A percentile compares a stretch with the other conserved stretches of the same genome.
phyloP scores from a whole-genome alignment of 1,284 basidiomycete species.

The Farysia itapuensis region DNA sequence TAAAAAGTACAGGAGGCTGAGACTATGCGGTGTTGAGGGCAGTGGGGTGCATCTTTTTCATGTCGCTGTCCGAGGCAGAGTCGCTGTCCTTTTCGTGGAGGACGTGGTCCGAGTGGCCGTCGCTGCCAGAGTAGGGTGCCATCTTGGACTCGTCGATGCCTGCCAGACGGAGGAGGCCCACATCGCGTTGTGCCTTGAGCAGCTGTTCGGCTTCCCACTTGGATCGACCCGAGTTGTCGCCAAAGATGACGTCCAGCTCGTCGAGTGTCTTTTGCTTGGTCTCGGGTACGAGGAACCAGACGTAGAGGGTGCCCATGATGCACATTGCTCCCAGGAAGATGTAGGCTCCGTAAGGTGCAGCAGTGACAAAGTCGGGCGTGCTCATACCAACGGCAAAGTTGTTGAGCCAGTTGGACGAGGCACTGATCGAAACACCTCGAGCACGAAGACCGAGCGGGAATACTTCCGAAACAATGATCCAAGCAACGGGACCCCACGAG shows the following conservation, averaged over 20 bases:
- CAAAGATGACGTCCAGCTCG: constrained; percentile 64
- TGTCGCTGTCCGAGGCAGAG: constrained; percentile 4
- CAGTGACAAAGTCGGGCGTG: constrained; percentile 31
- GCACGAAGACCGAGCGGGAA: constrained; percentile 83
- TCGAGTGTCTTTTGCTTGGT: constrained; percentile 75
- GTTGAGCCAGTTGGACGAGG: constrained; percentile 79
- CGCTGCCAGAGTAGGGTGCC: constrained; percentile 1
- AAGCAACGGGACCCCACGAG: constrained; percentile 73
- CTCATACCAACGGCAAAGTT: constrained; percentile 66
- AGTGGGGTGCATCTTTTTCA: too few relatives aligned
- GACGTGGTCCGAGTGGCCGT: constrained; percentile 19
- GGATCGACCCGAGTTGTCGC: constrained; percentile 38
- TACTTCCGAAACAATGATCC: constrained; percentile 79
- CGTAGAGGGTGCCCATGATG: constrained; percentile 66
- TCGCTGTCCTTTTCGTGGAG: constrained; percentile 23
- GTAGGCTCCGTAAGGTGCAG: constrained; percentile 66
- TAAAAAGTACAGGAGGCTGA: too few relatives aligned
- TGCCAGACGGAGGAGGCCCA: constrained; percentile 35
- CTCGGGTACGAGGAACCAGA: constrained; percentile 69
- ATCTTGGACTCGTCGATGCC: constrained; percentile 33
- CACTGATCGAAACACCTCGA: constrained; percentile 79
- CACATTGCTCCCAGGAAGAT: constrained; percentile 70
- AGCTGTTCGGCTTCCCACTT: constrained; percentile 33
- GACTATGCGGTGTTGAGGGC: too few relatives aligned
- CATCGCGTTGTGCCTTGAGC: constrained; percentile 35